Evolutionary conservation across 2,329 filamentous ascomycete genomes (phyloP).

Genomic region (Dryadomyces quercivorus): DNA sequence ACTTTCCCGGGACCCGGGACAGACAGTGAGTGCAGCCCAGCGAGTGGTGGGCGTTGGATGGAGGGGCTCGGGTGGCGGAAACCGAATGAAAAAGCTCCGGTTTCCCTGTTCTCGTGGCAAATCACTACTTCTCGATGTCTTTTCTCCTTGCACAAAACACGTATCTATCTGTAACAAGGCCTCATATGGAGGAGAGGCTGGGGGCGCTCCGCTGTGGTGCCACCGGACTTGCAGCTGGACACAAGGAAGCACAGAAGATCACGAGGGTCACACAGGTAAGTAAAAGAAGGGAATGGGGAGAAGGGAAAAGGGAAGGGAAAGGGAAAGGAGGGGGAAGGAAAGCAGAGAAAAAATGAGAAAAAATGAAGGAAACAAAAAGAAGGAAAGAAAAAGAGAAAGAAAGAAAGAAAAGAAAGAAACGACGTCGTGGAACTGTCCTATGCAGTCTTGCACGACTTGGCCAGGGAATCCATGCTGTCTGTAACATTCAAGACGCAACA

Average conservation of each 20-base stretch:
- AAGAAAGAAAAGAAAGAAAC: not conserved
- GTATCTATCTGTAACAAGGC: not conserved
- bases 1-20: not conserved
- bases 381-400: not conserved
- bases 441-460: no score
- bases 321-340: not conserved
- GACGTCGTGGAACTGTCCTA: not conserved
- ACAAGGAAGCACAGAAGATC: not conserved
- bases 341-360: not conserved
- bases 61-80: not conserved
- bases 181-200: not conserved
- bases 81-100: not conserved
- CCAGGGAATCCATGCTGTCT: no score
- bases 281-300: not conserved
- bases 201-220: constrained; percentile 1
- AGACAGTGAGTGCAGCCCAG: not conserved
- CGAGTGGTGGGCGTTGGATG: not conserved
- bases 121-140: not conserved
- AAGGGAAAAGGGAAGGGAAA: not conserved
- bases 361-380: no score
- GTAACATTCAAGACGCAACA: not conserved
- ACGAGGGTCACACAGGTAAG: not conserved
- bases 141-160: not conserved
- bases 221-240: not conserved
- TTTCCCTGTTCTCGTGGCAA: not conserved